Conservation (phyloP, 2,329 filamentous ascomycete genomes). For the Ophiostoma pallidulum region DNA sequence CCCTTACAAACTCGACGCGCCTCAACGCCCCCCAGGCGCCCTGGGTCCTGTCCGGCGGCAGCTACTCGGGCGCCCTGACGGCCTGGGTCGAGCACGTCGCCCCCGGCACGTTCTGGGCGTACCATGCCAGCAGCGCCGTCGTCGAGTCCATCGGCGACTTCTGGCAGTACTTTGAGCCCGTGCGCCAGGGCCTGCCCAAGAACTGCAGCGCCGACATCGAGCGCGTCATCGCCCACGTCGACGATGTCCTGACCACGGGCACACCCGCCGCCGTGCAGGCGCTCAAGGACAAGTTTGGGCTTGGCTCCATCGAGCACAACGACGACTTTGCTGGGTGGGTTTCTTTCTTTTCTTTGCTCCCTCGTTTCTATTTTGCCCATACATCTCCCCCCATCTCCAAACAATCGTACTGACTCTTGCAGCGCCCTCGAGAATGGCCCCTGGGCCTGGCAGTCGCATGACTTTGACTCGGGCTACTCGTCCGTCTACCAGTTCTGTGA, state of each 20-base stretch:
- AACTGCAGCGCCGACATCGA: constrained; percentile 47
- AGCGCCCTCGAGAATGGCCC: constrained; percentile 45
- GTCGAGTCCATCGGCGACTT: constrained; percentile 43
- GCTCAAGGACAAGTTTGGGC: constrained; percentile 42
- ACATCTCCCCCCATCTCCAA: neutral
- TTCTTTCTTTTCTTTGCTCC: no score
- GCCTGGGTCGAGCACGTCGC: constrained; percentile 41
- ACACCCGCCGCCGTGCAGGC: constrained; percentile 29
- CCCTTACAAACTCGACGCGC: constrained; percentile 34
- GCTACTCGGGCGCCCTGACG: constrained; percentile 45
- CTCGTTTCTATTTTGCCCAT: no score
- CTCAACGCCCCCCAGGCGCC: constrained; percentile 40
- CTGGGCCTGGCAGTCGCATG: constrained; percentile 47
- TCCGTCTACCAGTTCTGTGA: constrained; percentile 42
- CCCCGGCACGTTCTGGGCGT: constrained; percentile 50
- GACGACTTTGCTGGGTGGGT: constrained; percentile 32
- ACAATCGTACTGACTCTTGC: no score
- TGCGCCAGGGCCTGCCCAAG: constrained; percentile 42
- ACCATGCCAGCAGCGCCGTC: constrained; percentile 46
- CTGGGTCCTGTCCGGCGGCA: constrained; percentile 47
- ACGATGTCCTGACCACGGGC: constrained; percentile 33
- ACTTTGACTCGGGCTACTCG: constrained; percentile 36
- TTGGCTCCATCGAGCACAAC: constrained; percentile 35
- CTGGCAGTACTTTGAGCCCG: constrained; percentile 47
- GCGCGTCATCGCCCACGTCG: constrained; percentile 42